Conservation (phyloP, 2,329 filamentous ascomycete genomes). For the Penicillium glabrum region DNA sequence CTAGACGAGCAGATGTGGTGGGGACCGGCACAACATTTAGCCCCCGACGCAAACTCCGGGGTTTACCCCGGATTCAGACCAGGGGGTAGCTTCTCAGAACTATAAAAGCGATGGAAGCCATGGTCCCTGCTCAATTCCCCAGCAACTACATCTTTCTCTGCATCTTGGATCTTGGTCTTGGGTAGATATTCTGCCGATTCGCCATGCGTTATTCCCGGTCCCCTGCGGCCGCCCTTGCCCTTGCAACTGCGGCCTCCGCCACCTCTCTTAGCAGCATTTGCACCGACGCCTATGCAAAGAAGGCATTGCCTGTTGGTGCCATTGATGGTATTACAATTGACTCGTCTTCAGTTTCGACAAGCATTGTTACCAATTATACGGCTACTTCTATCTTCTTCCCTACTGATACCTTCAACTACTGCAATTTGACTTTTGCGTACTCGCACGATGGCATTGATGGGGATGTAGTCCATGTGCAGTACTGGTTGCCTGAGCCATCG, state of each 20-base stretch:
- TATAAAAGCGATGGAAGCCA: neutral
- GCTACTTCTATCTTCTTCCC: conserved; percentile 6
- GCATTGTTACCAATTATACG: neutral
- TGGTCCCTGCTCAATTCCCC: neutral
- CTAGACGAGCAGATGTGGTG: neutral
- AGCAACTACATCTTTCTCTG: neutral
- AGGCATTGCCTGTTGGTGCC: neutral
- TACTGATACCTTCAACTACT: conserved; percentile 28
- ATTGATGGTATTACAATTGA: conserved; percentile 3
- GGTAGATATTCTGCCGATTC: neutral
- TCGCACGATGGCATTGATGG: conserved; percentile 41
- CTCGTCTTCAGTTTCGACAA: neutral
- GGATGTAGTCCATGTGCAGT: conserved; percentile 38
- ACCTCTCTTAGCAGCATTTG: neutral
- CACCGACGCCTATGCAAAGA: neutral
- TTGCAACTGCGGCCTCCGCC: neutral
- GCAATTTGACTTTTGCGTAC: conserved; percentile 50
- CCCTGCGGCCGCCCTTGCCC: neutral
- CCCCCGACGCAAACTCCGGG: neutral
- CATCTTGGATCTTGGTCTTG: neutral
- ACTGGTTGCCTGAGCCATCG: conserved; percentile 45
- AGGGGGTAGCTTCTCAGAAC: neutral
- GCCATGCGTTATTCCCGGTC: neutral
- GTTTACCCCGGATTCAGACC: conserved; percentile 1
- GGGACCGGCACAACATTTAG: conserved; percentile 1